Base-by-base conservation (phyloP, 768 basidiomycete species). In the Panellus pusillus region DNA sequence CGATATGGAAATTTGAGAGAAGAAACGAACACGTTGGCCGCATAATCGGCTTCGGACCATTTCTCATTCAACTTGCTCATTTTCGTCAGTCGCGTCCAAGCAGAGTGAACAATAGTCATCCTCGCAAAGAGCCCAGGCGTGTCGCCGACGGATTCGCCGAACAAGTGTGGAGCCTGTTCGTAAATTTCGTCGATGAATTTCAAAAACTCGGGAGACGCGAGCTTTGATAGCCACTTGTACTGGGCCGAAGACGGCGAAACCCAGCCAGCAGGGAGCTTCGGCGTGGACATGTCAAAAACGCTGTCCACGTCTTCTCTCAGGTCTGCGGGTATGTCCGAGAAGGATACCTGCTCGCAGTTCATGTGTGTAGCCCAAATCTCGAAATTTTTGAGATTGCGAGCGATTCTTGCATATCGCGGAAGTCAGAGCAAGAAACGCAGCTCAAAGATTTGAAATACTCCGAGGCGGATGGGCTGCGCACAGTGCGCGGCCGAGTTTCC, bases 31-130 rank as follows among this genome's bases (percentile, higher is more conserved):
- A 82, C 79, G 45, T 78, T 79, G n/a, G 75, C 73, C 14, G 73
- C 79, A 52, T 73, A 81, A 55, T 82, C 82, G 1, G 80, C 78
- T 57, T 83, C 81, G 2, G 78, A 79, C 68, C 73, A 77, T 60
- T 71, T 80, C 47, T 79, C 75, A 17, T 71, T 72, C 6, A 73
- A 72, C 6, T 64, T 64, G n/a, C 66, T 72, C 77, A 82, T 79
- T 50, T 63, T 66, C 9, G 65, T 61, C 7, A 80, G 66, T 35
- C 70, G 70, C 24, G 71, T 68, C 79, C 79, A 82, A 14, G 78
- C 76, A 4, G 66, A 65, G 46, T 72, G 76, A 9, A 81, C 76
- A 5, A 57, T 63, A 24, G 68, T 65, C 27, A 81, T 57, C 27
- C 74, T 75, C n/a, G 71, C 66, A 44, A 73, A 68, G 8, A 71